phyloP scores from a whole-genome alignment of 805 yeast genomes.

The Saccharomycopsis sp. region DNA sequence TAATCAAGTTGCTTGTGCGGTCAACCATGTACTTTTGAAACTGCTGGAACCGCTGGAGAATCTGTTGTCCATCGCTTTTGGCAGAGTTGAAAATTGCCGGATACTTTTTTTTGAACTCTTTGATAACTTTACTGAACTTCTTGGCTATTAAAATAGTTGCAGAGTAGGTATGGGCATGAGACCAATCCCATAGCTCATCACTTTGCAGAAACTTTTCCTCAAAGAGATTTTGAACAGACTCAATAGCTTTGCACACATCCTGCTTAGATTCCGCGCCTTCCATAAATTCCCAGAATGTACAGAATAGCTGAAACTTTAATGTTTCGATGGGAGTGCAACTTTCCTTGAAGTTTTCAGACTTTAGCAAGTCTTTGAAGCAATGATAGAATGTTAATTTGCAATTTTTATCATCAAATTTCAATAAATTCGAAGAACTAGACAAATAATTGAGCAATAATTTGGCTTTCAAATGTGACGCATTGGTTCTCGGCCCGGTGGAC shows the following conservation, averaged over 20 bases:
- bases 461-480: conserved; percentile 6
- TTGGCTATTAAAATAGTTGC: background rate
- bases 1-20: background rate
- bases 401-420: background rate
- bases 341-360: conserved; percentile 2
- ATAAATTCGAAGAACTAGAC: background rate
- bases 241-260: no score
- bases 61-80: background rate
- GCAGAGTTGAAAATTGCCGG: conserved; percentile 4
- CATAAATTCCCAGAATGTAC: conserved; percentile 6
- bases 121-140: background rate
- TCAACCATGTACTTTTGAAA: background rate
- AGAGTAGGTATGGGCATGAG: conserved; percentile 5
- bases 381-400: background rate
- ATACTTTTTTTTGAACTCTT: conserved; percentile 1
- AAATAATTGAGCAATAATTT: background rate
- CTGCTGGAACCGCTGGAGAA: background rate
- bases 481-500: conserved; percentile 6
- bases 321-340: no score
- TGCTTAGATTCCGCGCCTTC: background rate
- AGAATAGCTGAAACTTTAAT: conserved; percentile 2
- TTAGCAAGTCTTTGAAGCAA: background rate
- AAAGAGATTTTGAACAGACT: background rate
- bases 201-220: background rate
- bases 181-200: no score